Evolutionary conservation across 768 basidiomycete species (phyloP), one percentile per base, ranked within the genome.

Genomic region (Ramaria rubella): DNA sequence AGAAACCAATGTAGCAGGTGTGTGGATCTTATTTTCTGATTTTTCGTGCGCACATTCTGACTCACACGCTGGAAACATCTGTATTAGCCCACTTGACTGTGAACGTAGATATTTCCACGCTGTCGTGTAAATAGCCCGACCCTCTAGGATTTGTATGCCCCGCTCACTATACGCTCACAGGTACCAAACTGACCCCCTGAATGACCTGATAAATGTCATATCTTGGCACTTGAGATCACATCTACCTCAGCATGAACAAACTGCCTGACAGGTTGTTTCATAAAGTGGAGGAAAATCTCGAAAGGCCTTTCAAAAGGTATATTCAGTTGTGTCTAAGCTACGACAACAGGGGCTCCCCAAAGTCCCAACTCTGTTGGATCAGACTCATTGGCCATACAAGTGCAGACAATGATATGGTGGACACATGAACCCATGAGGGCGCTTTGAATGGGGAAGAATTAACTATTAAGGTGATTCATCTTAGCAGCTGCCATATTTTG

Each of bases 141-240:
- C n/a, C n/a, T n/a, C n/a, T n/a, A n/a, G n/a, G n/a, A n/a, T n/a
- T n/a, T n/a, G n/a, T n/a, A n/a, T n/a, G n/a, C n/a, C n/a, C n/a
- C n/a, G n/a, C n/a, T n/a, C n/a, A n/a, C n/a, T n/a, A n/a, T n/a
- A n/a, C n/a, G n/a, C n/a, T n/a, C n/a, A n/a, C n/a, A n/a, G n/a
- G 63, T 90, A 84, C 65, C 80, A 80, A 62, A 69, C 77, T 0
- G 89, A 89, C 0, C 64, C 73, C 0, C 72, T 90, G 1, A 69
- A 86, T 52, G 66, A 73, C 1, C 69, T 90, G 17, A 30, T 34
- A 21, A 52, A 30, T n/a, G 31, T 12, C n/a, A 3, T 36, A 17
- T 17, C 34, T 52, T 4, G 26, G 34, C n/a, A 3, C 4, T 15
- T 31, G 31, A n/a, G 26, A 52, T 14, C 17, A 3, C 6, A 34